Percentiles rank a stretch among this genome's conserved stretches.
Evolutionary conservation across 2,329 filamentous ascomycete species (phyloP).

Genomic region (Drechslerella dactyloides): DNA sequence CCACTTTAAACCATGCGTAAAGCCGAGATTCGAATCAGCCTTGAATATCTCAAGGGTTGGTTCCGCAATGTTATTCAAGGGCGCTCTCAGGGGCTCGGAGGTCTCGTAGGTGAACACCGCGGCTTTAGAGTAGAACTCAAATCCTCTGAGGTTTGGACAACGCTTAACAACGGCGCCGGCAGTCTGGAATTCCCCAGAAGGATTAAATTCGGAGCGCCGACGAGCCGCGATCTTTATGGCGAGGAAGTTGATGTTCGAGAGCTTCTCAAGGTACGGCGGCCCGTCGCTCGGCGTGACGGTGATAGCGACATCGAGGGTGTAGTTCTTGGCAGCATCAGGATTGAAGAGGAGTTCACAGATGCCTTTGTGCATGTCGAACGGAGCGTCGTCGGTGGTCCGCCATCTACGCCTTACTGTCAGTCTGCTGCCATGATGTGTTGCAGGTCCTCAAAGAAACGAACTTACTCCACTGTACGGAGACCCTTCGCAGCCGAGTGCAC

Average conservation of each 20-base stretch:
- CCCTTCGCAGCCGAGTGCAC: conserved; percentile 13
- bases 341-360: conserved; percentile 28
- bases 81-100: conserved; percentile 18
- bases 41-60: conserved; percentile 32
- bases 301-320: conserved; percentile 12
- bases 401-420: conserved; percentile 15
- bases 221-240: conserved; percentile 26
- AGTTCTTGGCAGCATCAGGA: conserved; percentile 12
- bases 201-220: conserved; percentile 16
- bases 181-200: conserved; percentile 18
- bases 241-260: conserved; percentile 22
- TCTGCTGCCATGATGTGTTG: conserved; percentile 5
- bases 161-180: conserved; percentile 27
- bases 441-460: not conserved
- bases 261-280: conserved; percentile 23
- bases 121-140: conserved; percentile 47
- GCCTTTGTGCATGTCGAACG: conserved; percentile 11
- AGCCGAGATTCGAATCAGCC: conserved; percentile 40
- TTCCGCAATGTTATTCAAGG: conserved; percentile 4
- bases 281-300: conserved; percentile 10
- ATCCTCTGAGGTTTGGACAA: conserved; percentile 32
- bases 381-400: conserved; percentile 26
- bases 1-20: conserved; percentile 40
- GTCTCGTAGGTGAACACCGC: conserved; percentile 33
- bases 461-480: conserved; percentile 25